Evolutionary conservation across 2,329 filamentous ascomycete species (phyloP).

Genomic region (Paraconiothyrium sp.): DNA sequence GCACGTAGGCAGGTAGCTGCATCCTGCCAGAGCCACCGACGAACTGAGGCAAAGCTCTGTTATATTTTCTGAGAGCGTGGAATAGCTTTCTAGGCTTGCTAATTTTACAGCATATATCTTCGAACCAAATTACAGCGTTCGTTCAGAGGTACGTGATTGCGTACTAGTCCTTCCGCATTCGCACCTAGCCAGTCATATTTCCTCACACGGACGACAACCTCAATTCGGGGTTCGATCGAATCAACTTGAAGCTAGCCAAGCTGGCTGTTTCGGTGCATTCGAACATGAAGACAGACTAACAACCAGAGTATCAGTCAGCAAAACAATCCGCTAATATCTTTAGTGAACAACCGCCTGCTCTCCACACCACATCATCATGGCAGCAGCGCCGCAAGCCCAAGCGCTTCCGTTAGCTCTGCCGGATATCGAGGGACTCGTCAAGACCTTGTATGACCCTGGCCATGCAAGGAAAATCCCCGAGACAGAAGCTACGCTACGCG

Average conservation of each 20-base stretch:
- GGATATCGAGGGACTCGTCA: constrained; percentile 58
- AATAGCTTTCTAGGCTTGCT: constrained; percentile 5
- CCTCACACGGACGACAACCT: neutral
- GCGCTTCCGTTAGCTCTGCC: constrained; percentile 40
- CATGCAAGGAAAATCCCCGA: constrained; percentile 56
- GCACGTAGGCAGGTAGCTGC: constrained; percentile 28
- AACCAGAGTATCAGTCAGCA: constrained; percentile 1
- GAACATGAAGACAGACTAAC: neutral
- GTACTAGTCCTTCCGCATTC: neutral
- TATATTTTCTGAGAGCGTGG: constrained; percentile 12
- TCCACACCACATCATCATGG: constrained; percentile 29
- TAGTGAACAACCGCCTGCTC: constrained; percentile 9
- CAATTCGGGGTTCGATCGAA: constrained; percentile 1
- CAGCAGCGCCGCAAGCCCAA: constrained; percentile 24
- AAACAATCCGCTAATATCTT: neutral
- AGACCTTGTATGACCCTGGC: constrained; percentile 61
- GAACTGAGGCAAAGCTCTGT: constrained; percentile 11
- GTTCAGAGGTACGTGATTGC: constrained; percentile 12
- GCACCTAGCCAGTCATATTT: constrained; percentile 7
- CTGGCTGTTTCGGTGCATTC: neutral
- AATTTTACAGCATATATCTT: constrained; percentile 12
- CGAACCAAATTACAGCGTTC: neutral
- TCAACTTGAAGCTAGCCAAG: neutral
- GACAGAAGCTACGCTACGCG: constrained; percentile 79
- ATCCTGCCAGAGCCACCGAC: constrained; percentile 13